Conservation (phyloP, 1,284 basidiomycete genomes). For the Rhodotorula sp. region DNA sequence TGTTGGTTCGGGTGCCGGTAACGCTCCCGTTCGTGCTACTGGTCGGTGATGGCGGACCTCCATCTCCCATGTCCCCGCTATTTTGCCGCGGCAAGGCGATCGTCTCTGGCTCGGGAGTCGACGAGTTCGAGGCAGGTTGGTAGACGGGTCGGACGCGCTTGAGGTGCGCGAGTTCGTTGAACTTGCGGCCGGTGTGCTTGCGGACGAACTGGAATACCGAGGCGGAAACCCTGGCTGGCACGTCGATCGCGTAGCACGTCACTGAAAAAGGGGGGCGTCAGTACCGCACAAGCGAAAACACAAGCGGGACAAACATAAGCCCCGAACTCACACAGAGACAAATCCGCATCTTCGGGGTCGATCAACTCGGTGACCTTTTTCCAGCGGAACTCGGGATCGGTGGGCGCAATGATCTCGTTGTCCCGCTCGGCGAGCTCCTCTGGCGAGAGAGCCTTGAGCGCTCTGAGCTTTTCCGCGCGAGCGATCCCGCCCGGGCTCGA, state of each 20-base stretch:
- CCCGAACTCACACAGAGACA: conserved; percentile 33
- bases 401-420: conserved; percentile 52
- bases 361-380: conserved; percentile 48
- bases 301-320: not conserved
- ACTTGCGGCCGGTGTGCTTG: conserved; percentile 28
- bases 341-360: conserved; percentile 48
- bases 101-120: not conserved
- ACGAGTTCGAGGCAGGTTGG: not conserved
- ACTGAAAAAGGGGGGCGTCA: conserved; percentile 15
- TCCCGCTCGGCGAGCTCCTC: conserved; percentile 53
- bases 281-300: too few species aligned
- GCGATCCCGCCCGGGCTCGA: not conserved
- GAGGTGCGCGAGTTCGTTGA: conserved; percentile 62
- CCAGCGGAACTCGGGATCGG: conserved; percentile 41
- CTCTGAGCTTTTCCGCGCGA: not conserved
- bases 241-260: conserved; percentile 33
- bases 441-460: conserved; percentile 3
- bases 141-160: conserved; percentile 60
- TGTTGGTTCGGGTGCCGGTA: not conserved
- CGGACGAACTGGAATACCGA: conserved; percentile 36
- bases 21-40: not conserved
- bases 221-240: conserved; percentile 27
- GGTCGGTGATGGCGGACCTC: not conserved
- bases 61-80: not conserved
- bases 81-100: not conserved